Percentiles rank a stretch among this genome's conserved stretches.
These are phyloP conservation scores for Apiotrichum veenhuisii DNA, from an alignment of 1,284 basidiomycete species.

Conservation along the genomic window DNA sequence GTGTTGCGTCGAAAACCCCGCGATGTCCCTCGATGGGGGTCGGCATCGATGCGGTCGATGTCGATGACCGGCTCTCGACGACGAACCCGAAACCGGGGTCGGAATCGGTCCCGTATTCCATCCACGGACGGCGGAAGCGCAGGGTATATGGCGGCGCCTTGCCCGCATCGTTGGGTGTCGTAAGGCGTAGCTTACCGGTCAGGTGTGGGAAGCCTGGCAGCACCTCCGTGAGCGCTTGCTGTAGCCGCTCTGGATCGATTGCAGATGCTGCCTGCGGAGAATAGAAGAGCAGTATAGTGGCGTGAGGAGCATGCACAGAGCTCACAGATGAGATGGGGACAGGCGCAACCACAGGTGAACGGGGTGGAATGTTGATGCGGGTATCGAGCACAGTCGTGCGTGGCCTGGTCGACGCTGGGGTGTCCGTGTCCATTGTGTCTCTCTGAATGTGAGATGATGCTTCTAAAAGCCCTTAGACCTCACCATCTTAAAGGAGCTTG, in stretches of 20 bases:
- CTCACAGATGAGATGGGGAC: constrained; percentile 7
- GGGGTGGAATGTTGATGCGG: neutral
- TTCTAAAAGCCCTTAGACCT: neutral
- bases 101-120: constrained; percentile 16
- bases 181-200: constrained; percentile 33
- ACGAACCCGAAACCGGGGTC: constrained; percentile 52
- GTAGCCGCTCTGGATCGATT: constrained; percentile 25
- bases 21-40: neutral
- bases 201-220: constrained; percentile 51
- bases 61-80: constrained; percentile 9
- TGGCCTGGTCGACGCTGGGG: neutral
- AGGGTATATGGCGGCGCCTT: constrained; percentile 1
- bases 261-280: neutral
- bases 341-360: neutral
- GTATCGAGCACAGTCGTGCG: neutral
- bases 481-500: no score
- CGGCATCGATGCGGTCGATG: neutral
- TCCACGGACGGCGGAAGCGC: constrained; percentile 16
- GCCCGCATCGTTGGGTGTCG: neutral
- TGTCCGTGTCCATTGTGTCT: neutral
- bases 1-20: neutral
- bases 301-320: constrained; percentile 1
- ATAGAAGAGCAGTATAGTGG: constrained; percentile 7
- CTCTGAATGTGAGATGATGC: neutral
- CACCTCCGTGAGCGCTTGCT: constrained; percentile 35